Evolutionary conservation across 257 asterid species (phyloP).

Genomic region (Sherardia arvensis): DNA sequence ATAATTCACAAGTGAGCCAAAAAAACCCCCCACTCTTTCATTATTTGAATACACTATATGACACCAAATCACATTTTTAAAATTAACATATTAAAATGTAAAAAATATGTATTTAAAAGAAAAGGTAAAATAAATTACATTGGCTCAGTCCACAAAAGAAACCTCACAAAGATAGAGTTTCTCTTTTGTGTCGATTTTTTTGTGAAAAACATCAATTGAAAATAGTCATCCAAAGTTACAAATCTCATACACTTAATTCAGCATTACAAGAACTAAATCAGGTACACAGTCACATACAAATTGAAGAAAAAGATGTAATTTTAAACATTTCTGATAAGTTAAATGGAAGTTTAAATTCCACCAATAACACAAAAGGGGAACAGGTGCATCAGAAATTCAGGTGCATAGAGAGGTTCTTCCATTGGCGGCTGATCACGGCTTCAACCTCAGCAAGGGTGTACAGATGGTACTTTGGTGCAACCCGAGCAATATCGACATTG

Average conservation of each 20-base stretch:
- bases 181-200: too few species aligned
- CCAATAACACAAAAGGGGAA: conserved; percentile 6
- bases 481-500: conserved; percentile 88
- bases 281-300: not conserved
- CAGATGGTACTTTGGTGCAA: conserved; percentile 74
- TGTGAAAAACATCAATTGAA: too few species aligned
- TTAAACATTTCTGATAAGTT: not conserved
- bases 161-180: too few species aligned
- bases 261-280: not conserved
- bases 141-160: too few species aligned
- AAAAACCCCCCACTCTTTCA: too few species aligned
- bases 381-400: not conserved
- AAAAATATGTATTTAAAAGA: too few species aligned
- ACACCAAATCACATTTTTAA: too few species aligned
- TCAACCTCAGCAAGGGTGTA: conserved; percentile 78
- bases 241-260: not conserved
- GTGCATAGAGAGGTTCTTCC: conserved; percentile 10
- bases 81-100: too few species aligned
- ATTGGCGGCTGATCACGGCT: conserved; percentile 66
- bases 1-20: too few species aligned
- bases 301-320: not conserved
- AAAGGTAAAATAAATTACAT: too few species aligned
- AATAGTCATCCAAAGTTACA: not conserved
- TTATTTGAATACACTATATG: too few species aligned
- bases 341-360: not conserved